These are phyloP conservation scores for Lyophyllum semitale DNA, from an alignment of 768 basidiomycete species.

Conservation along the genomic window DNA sequence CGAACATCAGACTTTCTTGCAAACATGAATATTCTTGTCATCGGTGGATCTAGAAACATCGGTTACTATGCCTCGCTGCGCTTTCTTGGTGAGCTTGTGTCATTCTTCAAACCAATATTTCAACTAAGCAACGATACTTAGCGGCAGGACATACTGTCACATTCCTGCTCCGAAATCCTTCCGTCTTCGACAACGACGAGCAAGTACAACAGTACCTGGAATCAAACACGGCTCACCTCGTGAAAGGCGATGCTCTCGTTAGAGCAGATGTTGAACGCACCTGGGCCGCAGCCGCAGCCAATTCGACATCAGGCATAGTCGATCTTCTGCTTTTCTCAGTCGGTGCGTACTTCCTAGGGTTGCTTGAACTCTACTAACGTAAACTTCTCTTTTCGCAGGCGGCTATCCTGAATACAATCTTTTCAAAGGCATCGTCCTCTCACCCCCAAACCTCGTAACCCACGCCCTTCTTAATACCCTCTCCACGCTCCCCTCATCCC, in stretches of 20 bases:
- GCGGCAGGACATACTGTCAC: slow-evolving; percentile 63
- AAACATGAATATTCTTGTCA: slow-evolving; percentile 38
- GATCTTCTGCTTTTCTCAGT: slow-evolving; percentile 64
- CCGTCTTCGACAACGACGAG: slow-evolving; percentile 55
- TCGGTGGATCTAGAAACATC: slow-evolving; percentile 58
- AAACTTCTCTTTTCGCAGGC: slow-evolving; percentile 30
- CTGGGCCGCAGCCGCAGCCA: slow-evolving; percentile 47
- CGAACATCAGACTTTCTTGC: neutral
- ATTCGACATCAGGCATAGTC: slow-evolving; percentile 30
- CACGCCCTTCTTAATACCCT: slow-evolving; percentile 56
- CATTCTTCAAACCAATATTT: neutral
- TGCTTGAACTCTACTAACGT: neutral
- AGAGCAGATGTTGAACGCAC: slow-evolving; percentile 51
- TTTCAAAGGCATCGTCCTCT: slow-evolving; percentile 48
- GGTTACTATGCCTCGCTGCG: slow-evolving; percentile 51
- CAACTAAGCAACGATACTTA: slow-evolving; percentile 23
- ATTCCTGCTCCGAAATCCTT: slow-evolving; percentile 58
- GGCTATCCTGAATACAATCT: slow-evolving; percentile 46
- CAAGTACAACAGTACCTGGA: slow-evolving; percentile 51
- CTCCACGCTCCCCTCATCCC: slow-evolving; percentile 47
- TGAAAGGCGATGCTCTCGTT: slow-evolving; percentile 64
- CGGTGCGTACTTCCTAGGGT: slow-evolving; percentile 36
- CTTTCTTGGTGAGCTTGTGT: slow-evolving; percentile 40
- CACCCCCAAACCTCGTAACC: slow-evolving; percentile 61
- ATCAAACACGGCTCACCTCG: slow-evolving; percentile 50